Base-by-base conservation (phyloP, 2,329 filamentous ascomycete genomes). In the Aspergillus sp. region DNA sequence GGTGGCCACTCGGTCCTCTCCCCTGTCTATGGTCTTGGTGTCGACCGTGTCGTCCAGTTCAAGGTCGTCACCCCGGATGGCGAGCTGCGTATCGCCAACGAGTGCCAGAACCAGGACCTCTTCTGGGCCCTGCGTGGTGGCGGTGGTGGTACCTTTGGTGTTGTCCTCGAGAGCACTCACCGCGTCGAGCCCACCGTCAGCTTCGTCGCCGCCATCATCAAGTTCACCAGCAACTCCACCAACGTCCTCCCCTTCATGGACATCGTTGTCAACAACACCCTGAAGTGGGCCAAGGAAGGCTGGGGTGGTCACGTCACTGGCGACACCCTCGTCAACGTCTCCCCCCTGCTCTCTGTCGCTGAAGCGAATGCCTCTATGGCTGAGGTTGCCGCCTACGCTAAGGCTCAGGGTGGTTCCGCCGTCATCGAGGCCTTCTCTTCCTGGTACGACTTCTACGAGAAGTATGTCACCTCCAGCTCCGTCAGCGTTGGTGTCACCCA, bases 1-100 rank as follows among this genome's bases (percentile, higher is more conserved):
- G 72, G 70, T 9, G 72, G 72, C 2, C 72, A 74, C 49, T 68
- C 67, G 19, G 63, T 72, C 6, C 60, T 75, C 9, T 67, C 68
- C 2, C 69, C 69, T 0, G 67, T 67, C 5, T 70, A 69, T 50
- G 71, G 72, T 2, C 60, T 74, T 5, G 72, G 65, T 15, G 65
- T 61, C 8, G 71, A 74, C 54, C 70, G 70, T 1, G 71, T 73
- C 9, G 60, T 68, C 12, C 59, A 74, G 55, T 71, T 69, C 59
- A 69, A 68, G 59, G 51, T 74, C 2, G 69, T 74, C 41, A 67
- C 61, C 7, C 67, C 64, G 4, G 61, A 65, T 21, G 63, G 64
- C 13, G 32, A 60, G 12, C 55, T 56, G 19, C 63, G 59, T 23
- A 48, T 60, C 17, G 66, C 60, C 50, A 68, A 68, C 19, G 57